phyloP scores from a whole-genome alignment of 164 flowering plant species.

The Berberis thunbergii region DNA sequence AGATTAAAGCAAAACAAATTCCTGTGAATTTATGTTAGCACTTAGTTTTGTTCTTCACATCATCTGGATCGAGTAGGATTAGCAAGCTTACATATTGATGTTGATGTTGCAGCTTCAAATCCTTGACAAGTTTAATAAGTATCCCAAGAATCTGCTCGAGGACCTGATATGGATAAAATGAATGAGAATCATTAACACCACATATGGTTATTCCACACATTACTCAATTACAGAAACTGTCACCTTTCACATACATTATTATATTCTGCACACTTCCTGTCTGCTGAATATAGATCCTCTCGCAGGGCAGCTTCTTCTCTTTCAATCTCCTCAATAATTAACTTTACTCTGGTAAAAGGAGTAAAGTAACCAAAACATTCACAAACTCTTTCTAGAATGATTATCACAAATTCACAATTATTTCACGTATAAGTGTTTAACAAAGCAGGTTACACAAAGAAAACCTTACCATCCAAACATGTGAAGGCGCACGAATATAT shows the following conservation, averaged over 20 bases:
- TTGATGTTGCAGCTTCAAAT: conserved; percentile 90
- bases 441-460: background rate
- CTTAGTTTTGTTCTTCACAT: background rate
- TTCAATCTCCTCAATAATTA: conserved; percentile 85
- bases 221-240: no score
- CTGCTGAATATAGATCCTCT: conserved; percentile 88
- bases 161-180: conserved; percentile 43
- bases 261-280: conserved; percentile 90
- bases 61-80: conserved; percentile 1
- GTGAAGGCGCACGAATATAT: no score
- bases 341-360: conserved; percentile 55
- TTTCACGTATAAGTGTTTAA: background rate
- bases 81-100: conserved; percentile 72
- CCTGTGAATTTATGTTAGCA: conserved; percentile 1
- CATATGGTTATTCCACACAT: background rate
- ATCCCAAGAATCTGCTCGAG: conserved; percentile 91
- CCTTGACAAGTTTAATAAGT: conserved; percentile 95
- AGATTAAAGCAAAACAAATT: background rate
- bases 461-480: no score
- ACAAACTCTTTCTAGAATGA: background rate
- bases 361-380: background rate
- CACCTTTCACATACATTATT: conserved; percentile 49
- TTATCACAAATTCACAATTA: background rate
- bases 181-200: background rate
- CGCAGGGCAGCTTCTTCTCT: conserved; percentile 75